Evolutionary conservation across 441 rosid genomes (phyloP).

Genomic region (Populus hybrid): DNA sequence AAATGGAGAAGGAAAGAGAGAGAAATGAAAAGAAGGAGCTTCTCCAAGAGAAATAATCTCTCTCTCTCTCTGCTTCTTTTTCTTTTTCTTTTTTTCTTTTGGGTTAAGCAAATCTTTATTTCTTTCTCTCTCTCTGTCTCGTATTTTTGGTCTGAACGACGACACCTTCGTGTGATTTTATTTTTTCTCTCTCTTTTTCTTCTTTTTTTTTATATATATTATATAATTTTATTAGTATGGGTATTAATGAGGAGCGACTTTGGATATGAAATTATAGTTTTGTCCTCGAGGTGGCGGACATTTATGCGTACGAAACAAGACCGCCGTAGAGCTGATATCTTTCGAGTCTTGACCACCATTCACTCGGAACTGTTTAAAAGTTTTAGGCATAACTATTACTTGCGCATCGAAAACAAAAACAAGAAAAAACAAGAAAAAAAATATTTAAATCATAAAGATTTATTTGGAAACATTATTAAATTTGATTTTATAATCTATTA

Average conservation of each 20-base stretch:
- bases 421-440: too few species aligned
- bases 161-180: conserved; percentile 6
- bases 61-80: background rate
- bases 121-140: background rate
- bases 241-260: background rate
- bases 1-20: background rate
- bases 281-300: background rate
- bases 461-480: too few species aligned
- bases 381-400: too few species aligned
- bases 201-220: background rate
- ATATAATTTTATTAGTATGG: too few species aligned
- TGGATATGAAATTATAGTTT: background rate
- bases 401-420: too few species aligned
- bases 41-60: background rate
- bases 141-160: conserved; percentile 17
- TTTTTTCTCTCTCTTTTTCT: background rate
- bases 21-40: background rate
- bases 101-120: conserved; percentile 14
- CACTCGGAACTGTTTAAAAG: too few species aligned
- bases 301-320: background rate
- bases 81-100: background rate
- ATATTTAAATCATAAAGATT: background rate
- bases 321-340: background rate
- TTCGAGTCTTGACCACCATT: too few species aligned
- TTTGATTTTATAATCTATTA: background rate